Percentiles rank a stretch among this genome's conserved stretches.
These are phyloP conservation scores for Hibiscus mutabilis DNA, from an alignment of 345 rosid species.

Conservation along the genomic window DNA sequence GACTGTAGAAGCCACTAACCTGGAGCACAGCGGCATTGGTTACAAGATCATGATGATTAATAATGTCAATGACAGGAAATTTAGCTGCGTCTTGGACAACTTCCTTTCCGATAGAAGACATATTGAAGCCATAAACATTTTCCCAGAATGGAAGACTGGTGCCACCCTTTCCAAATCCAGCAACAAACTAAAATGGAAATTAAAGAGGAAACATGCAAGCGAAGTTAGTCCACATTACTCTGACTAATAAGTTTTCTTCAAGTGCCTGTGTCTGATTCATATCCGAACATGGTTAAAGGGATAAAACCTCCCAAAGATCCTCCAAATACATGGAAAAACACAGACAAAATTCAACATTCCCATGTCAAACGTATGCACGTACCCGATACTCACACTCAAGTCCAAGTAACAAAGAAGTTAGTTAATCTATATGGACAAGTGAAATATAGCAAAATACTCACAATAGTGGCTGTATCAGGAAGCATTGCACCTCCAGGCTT, in stretches of 20 bases:
- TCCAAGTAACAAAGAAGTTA: not conserved
- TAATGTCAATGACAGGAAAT: constrained; percentile 64
- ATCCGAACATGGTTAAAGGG: not conserved
- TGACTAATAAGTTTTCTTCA: not conserved
- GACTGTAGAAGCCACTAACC: constrained; percentile 22
- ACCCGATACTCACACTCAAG: not conserved
- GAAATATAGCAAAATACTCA: constrained; percentile 25
- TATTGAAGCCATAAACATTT: constrained; percentile 76
- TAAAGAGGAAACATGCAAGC: constrained; percentile 1
- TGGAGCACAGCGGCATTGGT: constrained; percentile 56
- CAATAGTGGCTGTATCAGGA: constrained; percentile 92
- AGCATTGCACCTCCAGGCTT: constrained; percentile 98
- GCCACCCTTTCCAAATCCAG: constrained; percentile 87
- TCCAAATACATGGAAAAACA: not conserved
- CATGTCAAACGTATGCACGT: not conserved
- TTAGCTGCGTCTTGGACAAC: constrained; percentile 59
- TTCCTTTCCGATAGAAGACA: constrained; percentile 83
- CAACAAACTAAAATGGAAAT: constrained; percentile 48
- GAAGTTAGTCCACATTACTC: not conserved
- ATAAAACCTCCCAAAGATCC: not conserved
- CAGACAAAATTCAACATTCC: not conserved
- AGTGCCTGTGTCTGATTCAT: not conserved
- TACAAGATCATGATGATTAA: constrained; percentile 56
- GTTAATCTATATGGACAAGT: not conserved
- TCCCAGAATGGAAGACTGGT: constrained; percentile 96